Conservation (phyloP, 805 yeast species). For the Millerozyma acaciae region DNA sequence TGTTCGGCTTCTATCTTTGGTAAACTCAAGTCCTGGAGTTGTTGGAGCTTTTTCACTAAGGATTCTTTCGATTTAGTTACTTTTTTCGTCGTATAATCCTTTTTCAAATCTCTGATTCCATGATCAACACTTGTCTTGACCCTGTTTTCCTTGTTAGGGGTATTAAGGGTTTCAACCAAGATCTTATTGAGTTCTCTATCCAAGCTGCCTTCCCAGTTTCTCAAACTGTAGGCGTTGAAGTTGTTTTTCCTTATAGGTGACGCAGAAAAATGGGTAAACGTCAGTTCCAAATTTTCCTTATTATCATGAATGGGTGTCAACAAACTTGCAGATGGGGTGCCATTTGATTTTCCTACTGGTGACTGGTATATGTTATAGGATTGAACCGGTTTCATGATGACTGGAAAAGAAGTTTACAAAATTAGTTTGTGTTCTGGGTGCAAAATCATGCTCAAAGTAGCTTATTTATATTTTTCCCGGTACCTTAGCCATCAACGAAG, state of each 20-base stretch:
- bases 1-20: not conserved
- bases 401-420: no score
- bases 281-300: conserved; percentile 1
- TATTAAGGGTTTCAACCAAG: conserved; percentile 3
- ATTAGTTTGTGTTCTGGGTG: no score
- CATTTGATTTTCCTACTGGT: not conserved
- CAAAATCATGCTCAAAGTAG: no score
- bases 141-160: conserved; percentile 1
- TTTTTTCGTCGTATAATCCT: no score
- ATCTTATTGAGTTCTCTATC: conserved; percentile 7
- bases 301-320: not conserved
- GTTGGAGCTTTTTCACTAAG: not conserved
- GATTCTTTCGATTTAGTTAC: no score
- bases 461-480: no score
- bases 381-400: conserved; percentile 1
- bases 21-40: not conserved
- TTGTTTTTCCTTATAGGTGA: conserved; percentile 1
- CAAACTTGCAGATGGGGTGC: not conserved
- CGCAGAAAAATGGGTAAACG: no score
- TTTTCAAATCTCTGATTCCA: conserved; percentile 2
- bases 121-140: not conserved
- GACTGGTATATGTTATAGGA: not conserved
- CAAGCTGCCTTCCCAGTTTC: not conserved
- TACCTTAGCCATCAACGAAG: no score
- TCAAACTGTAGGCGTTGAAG: not conserved